Conservation (phyloP, 805 yeast genomes). For the Metschnikowia picachoensis region DNA sequence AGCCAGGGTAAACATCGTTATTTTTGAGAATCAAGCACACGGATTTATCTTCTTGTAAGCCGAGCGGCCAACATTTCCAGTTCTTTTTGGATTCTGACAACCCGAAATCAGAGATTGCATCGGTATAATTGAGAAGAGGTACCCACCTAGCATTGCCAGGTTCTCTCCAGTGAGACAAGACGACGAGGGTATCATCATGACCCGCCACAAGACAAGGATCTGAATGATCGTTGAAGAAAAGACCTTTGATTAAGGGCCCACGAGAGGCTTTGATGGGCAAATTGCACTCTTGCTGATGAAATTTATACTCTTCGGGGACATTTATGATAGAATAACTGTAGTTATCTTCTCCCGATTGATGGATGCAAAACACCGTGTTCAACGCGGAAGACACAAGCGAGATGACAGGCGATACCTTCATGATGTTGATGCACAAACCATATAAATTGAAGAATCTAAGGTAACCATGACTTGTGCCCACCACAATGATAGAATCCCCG, state of each 20-base stretch:
- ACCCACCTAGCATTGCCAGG: slow-evolving; percentile 79
- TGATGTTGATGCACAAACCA: slow-evolving; percentile 70
- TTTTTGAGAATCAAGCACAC: slow-evolving; percentile 76
- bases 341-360: slow-evolving; percentile 28
- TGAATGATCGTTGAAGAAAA: slow-evolving; percentile 84
- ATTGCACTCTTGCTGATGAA: slow-evolving; percentile 36
- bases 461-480: slow-evolving; percentile 75
- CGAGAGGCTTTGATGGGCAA: slow-evolving; percentile 29
- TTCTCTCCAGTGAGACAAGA: slow-evolving; percentile 75
- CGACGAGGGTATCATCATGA: slow-evolving; percentile 65
- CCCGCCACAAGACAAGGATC: slow-evolving; percentile 85
- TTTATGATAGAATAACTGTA: slow-evolving; percentile 48
- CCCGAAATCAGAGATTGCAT: slow-evolving; percentile 43
- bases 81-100: slow-evolving; percentile 45
- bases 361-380: slow-evolving; percentile 49
- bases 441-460: slow-evolving; percentile 64
- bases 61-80: slow-evolving; percentile 85
- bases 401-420: slow-evolving; percentile 69
- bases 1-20: slow-evolving; percentile 57
- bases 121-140: slow-evolving; percentile 66
- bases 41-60: slow-evolving; percentile 64
- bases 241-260: slow-evolving; percentile 50
- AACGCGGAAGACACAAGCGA: slow-evolving; percentile 62
- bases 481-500: slow-evolving; percentile 48
- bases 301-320: slow-evolving; percentile 38